phyloP scores from a whole-genome alignment of 768 basidiomycete genomes.

The Boletus rex-veris region DNA sequence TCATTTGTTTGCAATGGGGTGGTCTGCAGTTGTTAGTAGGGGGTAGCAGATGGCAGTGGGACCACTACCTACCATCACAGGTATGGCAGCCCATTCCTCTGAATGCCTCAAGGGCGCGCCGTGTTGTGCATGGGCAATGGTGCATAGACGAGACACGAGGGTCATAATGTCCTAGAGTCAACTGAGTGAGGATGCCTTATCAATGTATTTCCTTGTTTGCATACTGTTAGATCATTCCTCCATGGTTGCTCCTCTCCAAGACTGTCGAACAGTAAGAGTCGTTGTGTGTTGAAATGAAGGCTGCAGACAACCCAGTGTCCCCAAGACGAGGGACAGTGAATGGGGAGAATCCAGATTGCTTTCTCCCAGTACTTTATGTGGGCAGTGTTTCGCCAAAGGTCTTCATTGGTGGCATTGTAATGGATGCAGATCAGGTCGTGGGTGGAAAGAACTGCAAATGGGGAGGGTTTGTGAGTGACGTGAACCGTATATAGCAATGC shows the following conservation, averaged over 20 bases:
- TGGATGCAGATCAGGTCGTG: background rate
- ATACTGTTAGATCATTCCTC: background rate
- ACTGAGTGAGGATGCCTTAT: too few relatives aligned
- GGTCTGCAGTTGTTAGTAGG: background rate
- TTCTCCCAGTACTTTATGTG: conserved; percentile 30
- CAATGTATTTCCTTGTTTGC: too few relatives aligned
- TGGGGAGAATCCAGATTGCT: conserved; percentile 24
- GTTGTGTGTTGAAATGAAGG: background rate
- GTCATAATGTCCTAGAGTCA: too few relatives aligned
- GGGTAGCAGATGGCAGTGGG: too few relatives aligned
- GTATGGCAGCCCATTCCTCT: too few relatives aligned
- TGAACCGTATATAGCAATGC: background rate
- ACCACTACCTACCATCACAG: too few relatives aligned
- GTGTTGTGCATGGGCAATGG: too few relatives aligned
- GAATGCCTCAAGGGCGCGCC: too few relatives aligned
- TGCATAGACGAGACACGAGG: too few relatives aligned
- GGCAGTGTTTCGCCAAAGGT: conserved; percentile 22
- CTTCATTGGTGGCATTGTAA: background rate
- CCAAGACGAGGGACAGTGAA: background rate
- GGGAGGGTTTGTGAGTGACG: background rate
- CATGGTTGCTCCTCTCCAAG: background rate
- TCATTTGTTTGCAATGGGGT: background rate
- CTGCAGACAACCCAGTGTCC: conserved; percentile 2
- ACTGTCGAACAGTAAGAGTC: background rate
- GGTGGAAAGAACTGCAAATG: background rate